Percentiles rank a stretch among this genome's conserved stretches.
These are phyloP conservation scores for Pseudocercospora musae DNA, from an alignment of 2,329 filamentous ascomycete genomes.

Conservation along the genomic window DNA sequence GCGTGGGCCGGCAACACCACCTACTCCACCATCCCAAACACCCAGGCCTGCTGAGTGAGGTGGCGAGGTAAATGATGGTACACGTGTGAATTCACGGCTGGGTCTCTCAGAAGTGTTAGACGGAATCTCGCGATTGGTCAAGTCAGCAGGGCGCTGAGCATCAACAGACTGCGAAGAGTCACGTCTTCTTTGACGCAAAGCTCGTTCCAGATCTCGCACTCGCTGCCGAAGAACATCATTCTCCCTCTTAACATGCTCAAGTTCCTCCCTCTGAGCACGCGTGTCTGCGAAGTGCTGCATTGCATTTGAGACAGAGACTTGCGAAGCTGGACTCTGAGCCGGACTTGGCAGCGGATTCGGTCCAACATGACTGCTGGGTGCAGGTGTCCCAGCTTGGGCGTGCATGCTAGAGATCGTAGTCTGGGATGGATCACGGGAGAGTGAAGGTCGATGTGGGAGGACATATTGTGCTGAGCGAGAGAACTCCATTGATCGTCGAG, in stretches of 20 bases:
- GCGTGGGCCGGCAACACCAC: constrained; percentile 34
- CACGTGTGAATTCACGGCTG: constrained; percentile 11
- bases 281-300: constrained; percentile 40
- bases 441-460: constrained; percentile 34
- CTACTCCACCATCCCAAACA: constrained; percentile 33
- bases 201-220: constrained; percentile 47
- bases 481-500: constrained; percentile 31
- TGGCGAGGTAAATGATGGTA: constrained; percentile 15
- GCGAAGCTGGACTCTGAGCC: constrained; percentile 19
- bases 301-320: constrained; percentile 19
- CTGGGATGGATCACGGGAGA: constrained; percentile 33
- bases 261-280: constrained; percentile 43
- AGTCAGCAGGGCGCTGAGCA: constrained; percentile 5
- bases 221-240: constrained; percentile 48
- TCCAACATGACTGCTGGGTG: constrained; percentile 5
- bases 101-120: neutral
- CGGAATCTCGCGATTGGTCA: neutral
- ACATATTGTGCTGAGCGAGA: constrained; percentile 24
- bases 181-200: constrained; percentile 36
- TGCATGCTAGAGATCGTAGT: constrained; percentile 26
- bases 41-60: constrained; percentile 21
- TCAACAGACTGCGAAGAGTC: constrained; percentile 33
- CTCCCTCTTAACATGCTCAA: constrained; percentile 50
- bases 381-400: constrained; percentile 27
- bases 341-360: constrained; percentile 22